A percentile compares a stretch with the other conserved stretches of the same genome.
Evolutionary conservation across 78 protist species (phyloP).

Genomic region (Trichosphaerium sp.): DNA sequence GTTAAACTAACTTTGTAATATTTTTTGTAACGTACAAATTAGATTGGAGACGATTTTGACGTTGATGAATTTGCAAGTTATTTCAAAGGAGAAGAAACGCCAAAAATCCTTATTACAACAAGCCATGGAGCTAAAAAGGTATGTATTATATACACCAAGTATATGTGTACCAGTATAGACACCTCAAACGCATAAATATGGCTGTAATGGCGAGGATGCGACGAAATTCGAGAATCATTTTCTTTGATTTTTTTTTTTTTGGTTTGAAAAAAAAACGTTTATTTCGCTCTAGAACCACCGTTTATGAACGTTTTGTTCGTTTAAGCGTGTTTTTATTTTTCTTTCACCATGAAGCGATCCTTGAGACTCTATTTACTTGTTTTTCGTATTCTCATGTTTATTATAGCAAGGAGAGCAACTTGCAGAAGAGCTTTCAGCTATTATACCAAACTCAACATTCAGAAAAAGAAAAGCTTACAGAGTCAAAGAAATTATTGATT

Average conservation of each 20-base stretch:
- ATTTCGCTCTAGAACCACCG: neutral
- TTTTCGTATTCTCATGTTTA: neutral
- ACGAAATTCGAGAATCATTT: no score
- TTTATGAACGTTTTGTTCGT: neutral
- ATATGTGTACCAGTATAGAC: neutral
- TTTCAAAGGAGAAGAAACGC: constrained; percentile 21
- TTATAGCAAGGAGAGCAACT: neutral
- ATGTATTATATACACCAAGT: neutral
- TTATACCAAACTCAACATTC: constrained; percentile 3
- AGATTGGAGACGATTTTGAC: constrained; percentile 37
- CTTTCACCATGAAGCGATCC: constrained; percentile 7
- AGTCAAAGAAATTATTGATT: constrained; percentile 66
- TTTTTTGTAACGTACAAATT: neutral
- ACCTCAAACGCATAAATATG: no score
- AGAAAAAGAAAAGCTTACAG: constrained; percentile 31
- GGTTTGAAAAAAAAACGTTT: neutral
- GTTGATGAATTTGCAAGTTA: constrained; percentile 54
- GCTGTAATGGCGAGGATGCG: no score
- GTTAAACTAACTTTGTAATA: constrained; percentile 13
- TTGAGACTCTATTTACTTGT: neutral
- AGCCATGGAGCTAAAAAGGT: neutral
- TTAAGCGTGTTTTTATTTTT: neutral
- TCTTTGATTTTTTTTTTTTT: no score
- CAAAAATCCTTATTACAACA: constrained; percentile 43
- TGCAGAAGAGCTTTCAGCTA: constrained; percentile 4